A percentile compares a stretch with the other conserved stretches of the same genome.
These are phyloP conservation scores for Moelleriella libera DNA, from an alignment of 2,329 filamentous ascomycete species.

Conservation along the genomic window DNA sequence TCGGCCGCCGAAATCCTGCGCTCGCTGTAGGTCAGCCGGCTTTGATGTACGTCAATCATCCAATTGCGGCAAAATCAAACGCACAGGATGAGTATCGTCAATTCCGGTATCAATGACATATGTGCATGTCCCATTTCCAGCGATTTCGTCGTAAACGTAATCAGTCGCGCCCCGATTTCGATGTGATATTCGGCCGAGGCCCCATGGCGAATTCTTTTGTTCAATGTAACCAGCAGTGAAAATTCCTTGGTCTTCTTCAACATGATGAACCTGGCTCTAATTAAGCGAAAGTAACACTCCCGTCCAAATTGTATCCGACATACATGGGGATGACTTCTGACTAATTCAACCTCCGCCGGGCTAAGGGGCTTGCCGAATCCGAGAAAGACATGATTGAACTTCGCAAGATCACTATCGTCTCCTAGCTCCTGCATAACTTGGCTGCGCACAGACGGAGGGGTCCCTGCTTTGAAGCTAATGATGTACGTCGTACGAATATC, in stretches of 20 bases:
- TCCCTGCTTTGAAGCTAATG: neutral
- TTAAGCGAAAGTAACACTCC: neutral
- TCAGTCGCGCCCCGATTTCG: slow-evolving; percentile 2
- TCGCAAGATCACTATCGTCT: neutral
- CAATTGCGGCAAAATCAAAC: slow-evolving; percentile 3
- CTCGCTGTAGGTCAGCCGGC: neutral
- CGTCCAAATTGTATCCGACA: neutral
- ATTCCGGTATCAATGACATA: slow-evolving; percentile 14
- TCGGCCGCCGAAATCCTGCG: slow-evolving; percentile 10
- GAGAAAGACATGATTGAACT: neutral
- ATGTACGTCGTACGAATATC: neutral
- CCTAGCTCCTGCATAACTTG: neutral
- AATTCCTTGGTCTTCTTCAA: neutral
- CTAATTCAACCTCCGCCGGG: neutral
- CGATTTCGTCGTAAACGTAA: slow-evolving; percentile 9
- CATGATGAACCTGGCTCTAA: neutral
- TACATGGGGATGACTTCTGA: neutral
- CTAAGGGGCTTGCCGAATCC: neutral
- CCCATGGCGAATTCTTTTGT: slow-evolving; percentile 7
- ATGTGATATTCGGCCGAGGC: slow-evolving; percentile 10
- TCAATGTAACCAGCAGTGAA: neutral
- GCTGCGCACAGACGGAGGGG: neutral
- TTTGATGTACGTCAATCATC: neutral
- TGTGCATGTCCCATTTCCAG: slow-evolving; percentile 10
- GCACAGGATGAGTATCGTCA: slow-evolving; percentile 11